These are phyloP conservation scores for Flaveria linearis DNA, from an alignment of 129 eudicot species.

Conservation along the genomic window DNA sequence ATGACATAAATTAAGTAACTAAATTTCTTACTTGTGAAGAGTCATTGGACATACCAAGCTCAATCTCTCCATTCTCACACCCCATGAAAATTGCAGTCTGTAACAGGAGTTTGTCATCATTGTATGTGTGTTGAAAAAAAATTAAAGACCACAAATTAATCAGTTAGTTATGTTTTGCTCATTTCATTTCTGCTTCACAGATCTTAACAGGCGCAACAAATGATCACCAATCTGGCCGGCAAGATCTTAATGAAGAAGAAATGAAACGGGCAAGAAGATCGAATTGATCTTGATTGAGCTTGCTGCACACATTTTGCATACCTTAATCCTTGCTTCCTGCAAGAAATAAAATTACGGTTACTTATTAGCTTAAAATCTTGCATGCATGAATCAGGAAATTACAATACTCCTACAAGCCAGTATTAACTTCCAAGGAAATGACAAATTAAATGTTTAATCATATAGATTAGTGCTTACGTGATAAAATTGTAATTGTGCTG, in stretches of 20 bases:
- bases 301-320: conserved; percentile 27
- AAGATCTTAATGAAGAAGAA: neutral
- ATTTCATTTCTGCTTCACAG: neutral
- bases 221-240: neutral
- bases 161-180: neutral
- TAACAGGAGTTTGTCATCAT: conserved; percentile 19
- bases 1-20: neutral
- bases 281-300: conserved; percentile 16
- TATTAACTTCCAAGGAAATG: too few species aligned
- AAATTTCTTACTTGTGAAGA: conserved; percentile 52
- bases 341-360: neutral
- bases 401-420: too few species aligned
- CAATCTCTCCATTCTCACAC: conserved; percentile 79
- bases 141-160: neutral
- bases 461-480: conserved; percentile 41
- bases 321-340: conserved; percentile 96
- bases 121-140: neutral
- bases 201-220: neutral
- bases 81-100: conserved; percentile 79
- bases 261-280: neutral
- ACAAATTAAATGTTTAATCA: too few species aligned
- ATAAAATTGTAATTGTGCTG: conserved; percentile 70
- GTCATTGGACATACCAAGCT: conserved; percentile 58
- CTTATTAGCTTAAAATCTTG: conserved; percentile 36
- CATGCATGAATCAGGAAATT: conserved; percentile 48